A percentile compares a stretch with the other conserved stretches of the same genome.
Conservation (phyloP, 1,284 basidiomycete genomes). For the Sutorius eximius region DNA sequence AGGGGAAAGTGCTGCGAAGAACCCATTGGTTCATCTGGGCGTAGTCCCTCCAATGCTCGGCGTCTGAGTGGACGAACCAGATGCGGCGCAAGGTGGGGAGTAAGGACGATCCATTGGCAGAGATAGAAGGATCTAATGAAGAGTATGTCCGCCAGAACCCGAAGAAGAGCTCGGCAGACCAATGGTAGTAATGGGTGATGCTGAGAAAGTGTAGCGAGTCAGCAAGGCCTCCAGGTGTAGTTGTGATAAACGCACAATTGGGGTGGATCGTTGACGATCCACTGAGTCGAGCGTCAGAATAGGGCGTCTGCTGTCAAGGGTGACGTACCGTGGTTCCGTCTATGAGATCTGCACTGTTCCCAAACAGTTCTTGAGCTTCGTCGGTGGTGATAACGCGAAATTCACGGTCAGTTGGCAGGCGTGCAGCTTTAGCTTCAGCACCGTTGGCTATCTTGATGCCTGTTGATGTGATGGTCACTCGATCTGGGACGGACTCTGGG, state of each 20-base stretch:
- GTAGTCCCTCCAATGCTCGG: conserved; percentile 84
- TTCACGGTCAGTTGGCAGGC: conserved; percentile 72
- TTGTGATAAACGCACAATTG: conserved; percentile 64
- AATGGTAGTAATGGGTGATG: conserved; percentile 81
- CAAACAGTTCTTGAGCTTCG: conserved; percentile 70
- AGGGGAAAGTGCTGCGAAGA: conserved; percentile 73
- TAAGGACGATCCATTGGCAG: conserved; percentile 59
- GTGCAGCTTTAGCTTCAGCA: conserved; percentile 43
- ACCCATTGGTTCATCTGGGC: conserved; percentile 82
- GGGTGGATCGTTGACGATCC: conserved; percentile 77
- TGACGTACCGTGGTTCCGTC: conserved; percentile 62
- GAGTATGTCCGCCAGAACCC: conserved; percentile 88
- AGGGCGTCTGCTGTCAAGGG: not conserved
- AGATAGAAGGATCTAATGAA: conserved; percentile 68
- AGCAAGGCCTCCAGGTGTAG: conserved; percentile 1
- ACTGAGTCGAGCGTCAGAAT: conserved; percentile 41
- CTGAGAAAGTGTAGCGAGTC: conserved; percentile 35
- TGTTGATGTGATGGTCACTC: conserved; percentile 57
- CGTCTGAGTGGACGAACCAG: conserved; percentile 71
- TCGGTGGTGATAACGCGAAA: conserved; percentile 72
- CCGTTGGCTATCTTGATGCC: conserved; percentile 49
- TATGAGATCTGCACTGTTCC: conserved; percentile 56
- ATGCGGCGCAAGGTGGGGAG: conserved; percentile 74
- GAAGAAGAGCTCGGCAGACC: conserved; percentile 85
- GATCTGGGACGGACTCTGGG: conserved; percentile 53